phyloP scores from a whole-genome alignment of 768 basidiomycete species.

The Cantharellus cinnabarinus region DNA sequence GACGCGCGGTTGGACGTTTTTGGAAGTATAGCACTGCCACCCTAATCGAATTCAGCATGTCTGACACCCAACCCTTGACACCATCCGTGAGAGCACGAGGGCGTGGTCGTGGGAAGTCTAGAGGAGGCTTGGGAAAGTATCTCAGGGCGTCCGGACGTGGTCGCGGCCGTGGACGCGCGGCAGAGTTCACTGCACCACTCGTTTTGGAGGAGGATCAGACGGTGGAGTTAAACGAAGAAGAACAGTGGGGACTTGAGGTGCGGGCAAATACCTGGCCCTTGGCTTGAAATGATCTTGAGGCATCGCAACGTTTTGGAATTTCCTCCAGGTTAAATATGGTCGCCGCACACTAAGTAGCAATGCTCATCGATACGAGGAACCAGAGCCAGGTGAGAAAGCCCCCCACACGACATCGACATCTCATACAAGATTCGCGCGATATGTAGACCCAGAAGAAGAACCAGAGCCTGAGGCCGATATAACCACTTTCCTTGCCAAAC shows the following conservation, averaged over 20 bases:
- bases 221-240: slow-evolving; percentile 12
- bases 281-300: neutral
- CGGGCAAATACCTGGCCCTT: neutral
- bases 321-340: slow-evolving; percentile 25
- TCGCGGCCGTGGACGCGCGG: slow-evolving; percentile 37
- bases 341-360: slow-evolving; percentile 45
- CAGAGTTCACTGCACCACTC: slow-evolving; percentile 41
- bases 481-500: slow-evolving; percentile 41
- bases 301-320: neutral
- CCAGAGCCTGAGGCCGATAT: slow-evolving; percentile 60
- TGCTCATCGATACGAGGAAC: slow-evolving; percentile 50
- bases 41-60: too few species aligned
- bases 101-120: slow-evolving; percentile 33
- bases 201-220: slow-evolving; percentile 37
- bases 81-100: neutral
- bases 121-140: slow-evolving; percentile 56
- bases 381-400: slow-evolving; percentile 26
- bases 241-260: slow-evolving; percentile 10
- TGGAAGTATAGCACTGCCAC: too few species aligned
- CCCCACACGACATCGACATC: neutral
- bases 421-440: neutral
- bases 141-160: slow-evolving; percentile 50
- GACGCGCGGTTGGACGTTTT: too few species aligned
- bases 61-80: neutral
- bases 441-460: slow-evolving; percentile 6